Percentiles rank a stretch among this genome's conserved stretches.
These are phyloP conservation scores for Yamadazyma aaseri DNA, from an alignment of 1,139 yeast species.

Conservation along the genomic window DNA sequence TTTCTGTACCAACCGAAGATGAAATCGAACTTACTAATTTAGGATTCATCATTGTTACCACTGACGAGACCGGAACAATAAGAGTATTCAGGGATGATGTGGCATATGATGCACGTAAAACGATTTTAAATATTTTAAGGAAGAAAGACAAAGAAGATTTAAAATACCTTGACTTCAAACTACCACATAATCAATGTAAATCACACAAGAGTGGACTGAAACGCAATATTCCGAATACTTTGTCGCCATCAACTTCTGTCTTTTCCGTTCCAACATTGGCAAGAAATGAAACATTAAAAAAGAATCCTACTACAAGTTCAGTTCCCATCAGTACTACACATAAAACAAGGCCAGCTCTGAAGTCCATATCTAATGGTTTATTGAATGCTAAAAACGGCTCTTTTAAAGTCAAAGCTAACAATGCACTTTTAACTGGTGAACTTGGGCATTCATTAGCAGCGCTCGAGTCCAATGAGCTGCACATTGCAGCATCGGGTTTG, in stretches of 20 bases:
- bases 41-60: constrained; percentile 65
- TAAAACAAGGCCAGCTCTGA: constrained; percentile 11
- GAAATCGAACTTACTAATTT: constrained; percentile 21
- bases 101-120: constrained; percentile 43
- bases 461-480: neutral
- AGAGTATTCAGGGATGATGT: constrained; percentile 80
- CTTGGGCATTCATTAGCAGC: neutral
- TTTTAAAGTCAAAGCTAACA: constrained; percentile 10
- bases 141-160: constrained; percentile 8
- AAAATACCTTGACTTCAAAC: neutral
- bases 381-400: constrained; percentile 11
- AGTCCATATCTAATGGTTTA: constrained; percentile 15
- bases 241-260: constrained; percentile 11
- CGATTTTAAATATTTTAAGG: constrained; percentile 14
- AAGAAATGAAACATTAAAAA: constrained; percentile 4
- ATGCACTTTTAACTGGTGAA: neutral
- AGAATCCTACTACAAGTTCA: constrained; percentile 2
- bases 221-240: constrained; percentile 1
- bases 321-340: constrained; percentile 2
- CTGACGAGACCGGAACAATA: constrained; percentile 72
- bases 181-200: neutral
- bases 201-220: neutral
- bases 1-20: constrained; percentile 7
- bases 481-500: constrained; percentile 5
- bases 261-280: constrained; percentile 7